A percentile compares a stretch with the other conserved stretches of the same genome.
Conservation (phyloP, 108 stramenopile genomes). For the Cyclostephanos tholiformis region DNA sequence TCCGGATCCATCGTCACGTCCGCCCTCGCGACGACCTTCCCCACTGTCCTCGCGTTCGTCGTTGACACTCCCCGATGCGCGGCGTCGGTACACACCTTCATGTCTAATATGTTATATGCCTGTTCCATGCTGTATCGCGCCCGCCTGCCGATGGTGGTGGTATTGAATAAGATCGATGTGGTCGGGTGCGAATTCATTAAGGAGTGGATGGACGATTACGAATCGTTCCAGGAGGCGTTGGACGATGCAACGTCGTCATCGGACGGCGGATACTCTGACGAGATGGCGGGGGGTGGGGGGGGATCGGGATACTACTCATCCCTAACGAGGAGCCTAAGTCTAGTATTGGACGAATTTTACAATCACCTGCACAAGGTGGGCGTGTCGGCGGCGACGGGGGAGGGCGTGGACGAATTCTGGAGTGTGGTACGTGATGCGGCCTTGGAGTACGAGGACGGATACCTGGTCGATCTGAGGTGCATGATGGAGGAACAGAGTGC, state of each 20-base stretch:
- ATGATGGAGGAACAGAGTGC: constrained; percentile 84
- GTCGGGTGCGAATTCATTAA: constrained; percentile 81
- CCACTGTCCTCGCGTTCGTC: constrained; percentile 95
- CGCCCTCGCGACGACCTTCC: constrained; percentile 91
- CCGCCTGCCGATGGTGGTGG: constrained; percentile 92
- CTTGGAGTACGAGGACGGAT: constrained; percentile 83
- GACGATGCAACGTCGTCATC: constrained; percentile 57
- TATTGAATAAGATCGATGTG: constrained; percentile 96
- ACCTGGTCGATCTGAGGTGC: constrained; percentile 85
- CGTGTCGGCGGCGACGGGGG: constrained; percentile 94
- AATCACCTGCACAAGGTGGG: constrained; percentile 81
- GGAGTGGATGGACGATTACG: constrained; percentile 99
- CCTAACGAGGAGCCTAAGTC: constrained; percentile 88
- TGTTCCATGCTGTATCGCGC: constrained; percentile 97
- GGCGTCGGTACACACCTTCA: constrained; percentile 95
- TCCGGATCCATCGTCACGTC: constrained; percentile 95
- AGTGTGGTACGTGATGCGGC: constrained; percentile 72
- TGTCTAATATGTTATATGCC: constrained; percentile 99
- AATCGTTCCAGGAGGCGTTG: constrained; percentile 94
- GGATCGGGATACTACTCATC: constrained; percentile 87
- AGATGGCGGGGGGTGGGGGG: constrained; percentile 26
- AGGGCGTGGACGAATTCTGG: constrained; percentile 93
- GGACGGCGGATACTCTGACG: constrained; percentile 52
- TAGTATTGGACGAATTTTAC: constrained; percentile 99
- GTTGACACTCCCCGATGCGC: constrained; percentile 96